phyloP scores from a whole-genome alignment of 2,329 filamentous ascomycete genomes.

The Fusarium hostae region DNA sequence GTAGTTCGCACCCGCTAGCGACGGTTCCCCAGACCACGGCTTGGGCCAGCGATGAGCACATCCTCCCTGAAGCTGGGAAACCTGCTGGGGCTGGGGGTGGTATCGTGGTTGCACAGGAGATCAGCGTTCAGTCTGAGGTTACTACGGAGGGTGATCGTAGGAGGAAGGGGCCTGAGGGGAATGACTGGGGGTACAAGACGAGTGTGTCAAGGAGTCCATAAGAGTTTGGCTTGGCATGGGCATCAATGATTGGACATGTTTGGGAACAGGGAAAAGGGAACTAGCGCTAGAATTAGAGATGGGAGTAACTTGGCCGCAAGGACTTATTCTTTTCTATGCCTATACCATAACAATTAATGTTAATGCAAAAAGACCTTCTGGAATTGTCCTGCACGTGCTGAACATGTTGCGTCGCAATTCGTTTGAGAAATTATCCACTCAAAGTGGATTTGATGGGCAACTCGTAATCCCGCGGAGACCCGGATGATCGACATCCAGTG shows the following conservation, averaged over 20 bases:
- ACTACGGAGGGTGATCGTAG: neutral
- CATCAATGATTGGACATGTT: neutral
- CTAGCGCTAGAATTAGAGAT: neutral
- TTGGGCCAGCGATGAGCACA: slow-evolving; percentile 40
- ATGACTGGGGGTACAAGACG: slow-evolving; percentile 34
- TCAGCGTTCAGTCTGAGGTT: slow-evolving; percentile 32
- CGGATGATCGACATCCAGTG: slow-evolving; percentile 18
- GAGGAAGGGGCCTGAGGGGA: slow-evolving; percentile 4
- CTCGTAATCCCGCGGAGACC: neutral
- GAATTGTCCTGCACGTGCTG: neutral
- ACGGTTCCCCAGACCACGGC: slow-evolving; percentile 25
- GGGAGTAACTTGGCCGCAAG: neutral
- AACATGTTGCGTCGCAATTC: neutral
- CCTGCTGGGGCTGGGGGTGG: slow-evolving; percentile 9
- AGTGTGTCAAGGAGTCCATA: slow-evolving; percentile 11
- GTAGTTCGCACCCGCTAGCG: slow-evolving; percentile 12
- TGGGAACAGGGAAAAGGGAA: neutral
- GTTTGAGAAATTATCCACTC: neutral
- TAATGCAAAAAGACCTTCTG: neutral
- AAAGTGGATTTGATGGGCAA: neutral
- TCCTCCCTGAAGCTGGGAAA: slow-evolving; percentile 17
- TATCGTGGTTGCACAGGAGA: slow-evolving; percentile 37
- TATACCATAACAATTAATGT: slow-evolving; percentile 3
- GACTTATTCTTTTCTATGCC: neutral
- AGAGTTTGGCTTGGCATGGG: neutral